Percentiles rank a stretch among this genome's conserved stretches.
Evolutionary conservation across 2,329 filamentous ascomycete genomes (phyloP).

Genomic region (Metarhizium brunneum): DNA sequence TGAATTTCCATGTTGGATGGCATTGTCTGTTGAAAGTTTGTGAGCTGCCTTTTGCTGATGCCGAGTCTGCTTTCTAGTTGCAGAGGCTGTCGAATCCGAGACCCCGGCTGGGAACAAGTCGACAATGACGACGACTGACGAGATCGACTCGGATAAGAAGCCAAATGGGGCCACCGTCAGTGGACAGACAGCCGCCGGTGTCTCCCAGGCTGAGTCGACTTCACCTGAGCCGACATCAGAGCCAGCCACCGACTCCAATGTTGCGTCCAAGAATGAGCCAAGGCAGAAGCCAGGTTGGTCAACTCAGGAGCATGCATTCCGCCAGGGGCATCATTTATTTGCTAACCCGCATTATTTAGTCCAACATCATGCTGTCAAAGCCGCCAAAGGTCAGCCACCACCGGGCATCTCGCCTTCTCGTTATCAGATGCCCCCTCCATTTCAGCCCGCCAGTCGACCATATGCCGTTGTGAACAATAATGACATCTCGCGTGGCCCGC

Average conservation of each 20-base stretch:
- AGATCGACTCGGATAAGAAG: background rate
- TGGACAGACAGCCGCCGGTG: conserved; percentile 2
- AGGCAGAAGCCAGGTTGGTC: conserved; percentile 8
- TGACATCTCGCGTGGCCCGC: conserved; percentile 21
- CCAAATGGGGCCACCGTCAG: background rate
- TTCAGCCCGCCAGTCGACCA: conserved; percentile 26
- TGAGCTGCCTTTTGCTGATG: background rate
- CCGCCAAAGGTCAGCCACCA: conserved; percentile 17
- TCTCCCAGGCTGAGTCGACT: background rate
- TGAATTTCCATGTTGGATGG: background rate
- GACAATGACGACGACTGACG: background rate
- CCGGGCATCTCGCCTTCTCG: conserved; percentile 23
- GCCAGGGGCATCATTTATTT: background rate
- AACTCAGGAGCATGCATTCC: background rate
- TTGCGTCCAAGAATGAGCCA: conserved; percentile 5
- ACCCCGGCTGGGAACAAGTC: background rate
- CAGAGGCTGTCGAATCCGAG: background rate
- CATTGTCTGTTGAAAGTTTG: background rate
- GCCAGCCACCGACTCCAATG: background rate
- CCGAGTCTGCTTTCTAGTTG: background rate
- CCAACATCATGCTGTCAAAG: conserved; percentile 5
- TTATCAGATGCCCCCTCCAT: conserved; percentile 35
- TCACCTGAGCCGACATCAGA: conserved; percentile 6
- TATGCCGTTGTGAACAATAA: conserved; percentile 22
- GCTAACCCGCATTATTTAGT: background rate